Evolutionary conservation across 1,284 basidiomycete genomes (phyloP).

Genomic region (Mycena citricolor): DNA sequence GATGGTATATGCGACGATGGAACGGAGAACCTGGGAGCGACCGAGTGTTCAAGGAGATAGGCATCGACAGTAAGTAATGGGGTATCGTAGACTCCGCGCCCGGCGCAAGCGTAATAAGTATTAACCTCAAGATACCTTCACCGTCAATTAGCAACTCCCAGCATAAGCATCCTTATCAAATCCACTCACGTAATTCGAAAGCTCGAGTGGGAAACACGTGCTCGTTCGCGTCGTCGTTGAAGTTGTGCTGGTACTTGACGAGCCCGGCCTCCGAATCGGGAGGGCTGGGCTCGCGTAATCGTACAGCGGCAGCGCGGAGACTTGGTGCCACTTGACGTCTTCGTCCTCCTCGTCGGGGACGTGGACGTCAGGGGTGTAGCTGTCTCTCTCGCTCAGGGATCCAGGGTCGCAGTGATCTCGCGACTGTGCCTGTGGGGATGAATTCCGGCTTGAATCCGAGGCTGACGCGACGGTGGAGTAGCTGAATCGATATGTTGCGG

Average conservation of each 20-base stretch:
- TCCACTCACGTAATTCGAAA: constrained; percentile 24
- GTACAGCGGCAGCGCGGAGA: neutral
- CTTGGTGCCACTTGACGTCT: too few relatives aligned
- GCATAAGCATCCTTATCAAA: too few relatives aligned
- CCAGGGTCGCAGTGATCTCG: constrained; percentile 6
- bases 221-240: constrained; percentile 8
- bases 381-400: constrained; percentile 1
- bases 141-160: constrained; percentile 3
- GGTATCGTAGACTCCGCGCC: neutral
- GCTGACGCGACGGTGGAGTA: constrained; percentile 28
- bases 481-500: constrained; percentile 52
- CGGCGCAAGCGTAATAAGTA: neutral
- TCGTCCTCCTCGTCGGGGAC: constrained; percentile 11
- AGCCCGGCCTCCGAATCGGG: constrained; percentile 9
- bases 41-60: constrained; percentile 10
- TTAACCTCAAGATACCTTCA: neutral
- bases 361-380: constrained; percentile 13
- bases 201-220: constrained; percentile 21
- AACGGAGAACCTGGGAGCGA: constrained; percentile 5
- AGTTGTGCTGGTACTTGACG: constrained; percentile 15
- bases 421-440: constrained; percentile 11
- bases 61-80: constrained; percentile 3
- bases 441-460: constrained; percentile 3
- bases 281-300: constrained; percentile 15
- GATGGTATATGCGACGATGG: constrained; percentile 30